Conservation (phyloP, 768 basidiomycete species). For the Psilocybe cubensis region DNA sequence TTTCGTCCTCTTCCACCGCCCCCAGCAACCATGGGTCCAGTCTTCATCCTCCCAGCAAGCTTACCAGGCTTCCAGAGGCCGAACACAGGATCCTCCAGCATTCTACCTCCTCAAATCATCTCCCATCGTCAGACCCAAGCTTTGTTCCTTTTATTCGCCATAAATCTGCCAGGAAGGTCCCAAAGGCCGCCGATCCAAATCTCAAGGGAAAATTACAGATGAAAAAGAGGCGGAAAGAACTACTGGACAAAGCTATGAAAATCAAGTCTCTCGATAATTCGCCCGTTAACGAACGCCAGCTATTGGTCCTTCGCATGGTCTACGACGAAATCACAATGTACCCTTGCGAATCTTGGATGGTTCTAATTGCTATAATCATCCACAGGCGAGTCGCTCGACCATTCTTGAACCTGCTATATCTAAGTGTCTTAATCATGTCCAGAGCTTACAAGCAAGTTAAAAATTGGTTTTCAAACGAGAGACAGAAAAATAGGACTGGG, state of each 20-base stretch:
- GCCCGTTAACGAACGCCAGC: conserved; percentile 59
- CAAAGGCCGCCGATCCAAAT: conserved; percentile 27
- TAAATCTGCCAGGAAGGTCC: conserved; percentile 26
- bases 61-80: conserved; percentile 19
- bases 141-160: conserved; percentile 30
- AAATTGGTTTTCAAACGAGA: conserved; percentile 72
- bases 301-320: conserved; percentile 62
- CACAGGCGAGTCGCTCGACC: conserved; percentile 42
- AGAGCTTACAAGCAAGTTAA: conserved; percentile 65
- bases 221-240: conserved; percentile 34
- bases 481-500: conserved; percentile 47
- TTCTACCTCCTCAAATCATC: conserved; percentile 31
- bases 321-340: conserved; percentile 70
- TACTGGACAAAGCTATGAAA: conserved; percentile 40
- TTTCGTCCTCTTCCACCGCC: conserved; percentile 10
- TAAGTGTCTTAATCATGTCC: conserved; percentile 2
- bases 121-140: conserved; percentile 21
- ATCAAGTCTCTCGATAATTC: conserved; percentile 54
- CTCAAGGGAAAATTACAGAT: conserved; percentile 33
- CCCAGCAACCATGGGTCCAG: conserved; percentile 24
- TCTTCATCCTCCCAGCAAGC: conserved; percentile 29
- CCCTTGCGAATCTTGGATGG: conserved; percentile 65
- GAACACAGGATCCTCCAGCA: conserved; percentile 29
- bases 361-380: conserved; percentile 59
- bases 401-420: not conserved